Evolutionary conservation across 2,329 filamentous ascomycete species (phyloP), one percentile per base, ranked within the genome.

Genomic region (Aspergillus sp.): DNA sequence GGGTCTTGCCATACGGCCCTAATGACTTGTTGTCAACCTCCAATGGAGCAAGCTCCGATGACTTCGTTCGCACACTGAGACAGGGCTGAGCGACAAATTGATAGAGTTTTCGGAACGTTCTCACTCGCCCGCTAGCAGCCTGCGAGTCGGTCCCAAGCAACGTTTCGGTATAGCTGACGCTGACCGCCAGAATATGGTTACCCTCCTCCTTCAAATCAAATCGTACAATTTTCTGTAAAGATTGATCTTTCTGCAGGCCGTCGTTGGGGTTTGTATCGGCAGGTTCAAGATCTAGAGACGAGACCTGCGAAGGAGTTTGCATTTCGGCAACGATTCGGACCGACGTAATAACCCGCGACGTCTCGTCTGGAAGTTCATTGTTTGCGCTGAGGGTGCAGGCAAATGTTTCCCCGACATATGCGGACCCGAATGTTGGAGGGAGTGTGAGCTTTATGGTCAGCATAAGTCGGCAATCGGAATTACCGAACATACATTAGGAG

Each of bases 351-450:
- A 76, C 77, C 59, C 76, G 75, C 3, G 72, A 69, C 5, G 70
- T 68, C 24, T 73, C 68, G 7, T 74, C 63, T 18, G 72, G 66
- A 2, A 87, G 75, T 69, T 98, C 93, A 72, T 97, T 93, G 79
- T 96, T 97, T n/a, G 90, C 93, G 76, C 93, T 96, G 20, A 98
- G 82, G 1, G 93, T 96, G 76, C 95, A 99, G 62, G 89, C 88
- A 76, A 99, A 98, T 0, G 89, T 91, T 78, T 98, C 93, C 66
- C 95, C 95, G 18, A 98, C 93, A 73, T 97, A 97, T 8, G 93
- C 93, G 12, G 91, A 93, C 44, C 93, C 93, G 73, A 99, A 98
- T 0, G 91, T 89, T 15, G 92, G 88, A 9, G 95, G 93, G 1
- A 98, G 86, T 47, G 91, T 95, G 67, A 98, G 83, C 65, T 80